Evolutionary conservation across 768 basidiomycete species (phyloP).

Genomic region (Leccinum sublutescens): DNA sequence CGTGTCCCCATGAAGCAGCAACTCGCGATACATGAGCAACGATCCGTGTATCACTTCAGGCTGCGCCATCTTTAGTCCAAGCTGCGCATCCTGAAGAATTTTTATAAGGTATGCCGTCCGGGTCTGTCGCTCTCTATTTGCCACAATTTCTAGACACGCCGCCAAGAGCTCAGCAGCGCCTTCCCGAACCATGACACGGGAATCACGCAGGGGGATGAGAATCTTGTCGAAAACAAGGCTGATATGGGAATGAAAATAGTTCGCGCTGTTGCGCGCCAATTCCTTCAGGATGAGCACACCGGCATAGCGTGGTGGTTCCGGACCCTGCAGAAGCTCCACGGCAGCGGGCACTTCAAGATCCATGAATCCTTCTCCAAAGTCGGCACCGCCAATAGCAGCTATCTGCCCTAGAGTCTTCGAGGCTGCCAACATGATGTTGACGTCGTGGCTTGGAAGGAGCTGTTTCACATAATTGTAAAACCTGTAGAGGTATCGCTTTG

Average conservation of each 20-base stretch:
- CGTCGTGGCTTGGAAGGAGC: constrained; percentile 86
- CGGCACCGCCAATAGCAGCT: constrained; percentile 76
- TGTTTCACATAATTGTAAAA: constrained; percentile 93
- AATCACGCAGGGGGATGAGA: constrained; percentile 84
- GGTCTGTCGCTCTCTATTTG: constrained; percentile 64
- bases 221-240: constrained; percentile 90
- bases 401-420: constrained; percentile 92
- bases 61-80: constrained; percentile 72
- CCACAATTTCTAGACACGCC: constrained; percentile 86
- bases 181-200: constrained; percentile 87
- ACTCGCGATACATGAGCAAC: constrained; percentile 84
- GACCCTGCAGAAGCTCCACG: constrained; percentile 71
- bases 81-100: constrained; percentile 87
- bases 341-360: constrained; percentile 85
- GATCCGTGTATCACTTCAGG: constrained; percentile 94
- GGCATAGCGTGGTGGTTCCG: constrained; percentile 85
- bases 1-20: constrained; percentile 92
- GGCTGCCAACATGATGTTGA: constrained; percentile 91
- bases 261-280: constrained; percentile 84
- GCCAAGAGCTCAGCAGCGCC: constrained; percentile 93
- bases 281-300: constrained; percentile 94
- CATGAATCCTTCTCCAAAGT: constrained; percentile 88
- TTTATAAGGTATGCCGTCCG: constrained; percentile 67
- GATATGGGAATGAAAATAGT: constrained; percentile 86
- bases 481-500: constrained; percentile 76